These are phyloP conservation scores for Phylloporus sp. DNA, from an alignment of 768 basidiomycete genomes.

Conservation along the genomic window DNA sequence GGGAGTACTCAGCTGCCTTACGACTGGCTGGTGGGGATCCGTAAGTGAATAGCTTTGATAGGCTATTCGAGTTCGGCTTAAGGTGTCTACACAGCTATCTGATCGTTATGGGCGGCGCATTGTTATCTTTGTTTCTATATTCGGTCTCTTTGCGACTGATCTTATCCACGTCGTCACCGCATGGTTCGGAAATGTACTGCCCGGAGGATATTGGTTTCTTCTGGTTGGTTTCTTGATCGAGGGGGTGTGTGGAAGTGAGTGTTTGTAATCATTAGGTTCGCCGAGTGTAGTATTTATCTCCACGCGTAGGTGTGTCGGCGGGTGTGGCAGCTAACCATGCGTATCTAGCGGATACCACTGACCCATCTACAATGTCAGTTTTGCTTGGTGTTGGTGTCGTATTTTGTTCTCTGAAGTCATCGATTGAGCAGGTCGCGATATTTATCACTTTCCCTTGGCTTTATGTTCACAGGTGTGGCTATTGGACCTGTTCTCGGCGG, in stretches of 20 bases:
- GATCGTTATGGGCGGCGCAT: constrained; percentile 73
- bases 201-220: constrained; percentile 81
- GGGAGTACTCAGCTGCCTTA: constrained; percentile 73
- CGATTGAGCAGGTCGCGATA: constrained; percentile 46
- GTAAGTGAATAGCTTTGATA: constrained; percentile 37
- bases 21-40: constrained; percentile 83
- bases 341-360: constrained; percentile 66
- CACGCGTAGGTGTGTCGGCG: constrained; percentile 43
- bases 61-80: not conserved
- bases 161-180: constrained; percentile 63
- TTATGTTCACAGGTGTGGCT: constrained; percentile 74
- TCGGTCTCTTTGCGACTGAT: constrained; percentile 61
- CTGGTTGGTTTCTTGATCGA: constrained; percentile 61
- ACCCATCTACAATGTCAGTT: constrained; percentile 47
- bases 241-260: constrained; percentile 67
- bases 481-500: constrained; percentile 72
- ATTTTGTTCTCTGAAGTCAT: constrained; percentile 2
- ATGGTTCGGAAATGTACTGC: constrained; percentile 51
- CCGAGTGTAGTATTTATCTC: not conserved
- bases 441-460: constrained; percentile 66
- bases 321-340: constrained; percentile 52
- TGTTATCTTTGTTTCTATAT: constrained; percentile 55
- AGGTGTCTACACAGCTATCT: constrained; percentile 46
- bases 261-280: no score
- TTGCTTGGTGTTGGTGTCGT: not conserved